A percentile compares a stretch with the other conserved stretches of the same genome.
These are phyloP conservation scores for Stagonosporopsis chrysanthemi DNA, from an alignment of 2,329 filamentous ascomycete genomes.

Conservation along the genomic window DNA sequence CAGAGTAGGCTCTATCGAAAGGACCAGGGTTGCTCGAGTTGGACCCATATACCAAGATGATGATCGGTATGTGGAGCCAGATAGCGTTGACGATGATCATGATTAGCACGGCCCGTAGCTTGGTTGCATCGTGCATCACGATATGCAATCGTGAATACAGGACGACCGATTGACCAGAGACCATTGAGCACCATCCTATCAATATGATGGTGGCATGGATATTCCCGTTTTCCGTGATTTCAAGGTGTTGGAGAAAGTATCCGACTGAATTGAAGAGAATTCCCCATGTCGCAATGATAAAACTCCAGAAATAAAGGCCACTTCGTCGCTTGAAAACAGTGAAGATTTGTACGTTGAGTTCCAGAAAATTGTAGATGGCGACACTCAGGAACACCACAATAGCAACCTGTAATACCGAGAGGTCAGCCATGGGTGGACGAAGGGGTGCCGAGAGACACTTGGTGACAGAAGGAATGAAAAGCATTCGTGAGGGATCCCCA, in stretches of 20 bases:
- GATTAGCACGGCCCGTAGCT: conserved; percentile 57
- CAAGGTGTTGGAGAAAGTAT: conserved; percentile 53
- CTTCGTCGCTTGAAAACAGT: conserved; percentile 54
- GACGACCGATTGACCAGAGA: conserved; percentile 67
- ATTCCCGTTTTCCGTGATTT: conserved; percentile 35
- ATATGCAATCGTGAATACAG: conserved; percentile 68
- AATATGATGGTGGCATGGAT: conserved; percentile 52
- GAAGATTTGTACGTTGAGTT: conserved; percentile 55
- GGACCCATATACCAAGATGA: conserved; percentile 60
- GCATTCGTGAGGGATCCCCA: neutral
- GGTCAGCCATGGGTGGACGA: conserved; percentile 11
- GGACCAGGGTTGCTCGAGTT: conserved; percentile 47
- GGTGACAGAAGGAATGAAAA: conserved; percentile 1
- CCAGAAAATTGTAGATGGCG: conserved; percentile 49
- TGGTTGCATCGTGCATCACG: conserved; percentile 58
- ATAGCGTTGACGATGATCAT: conserved; percentile 65
- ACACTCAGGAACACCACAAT: conserved; percentile 34
- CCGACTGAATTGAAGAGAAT: conserved; percentile 56
- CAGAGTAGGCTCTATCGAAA: conserved; percentile 39
- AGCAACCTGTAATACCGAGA: conserved; percentile 16
- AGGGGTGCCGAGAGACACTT: neutral
- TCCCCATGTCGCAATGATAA: conserved; percentile 53
- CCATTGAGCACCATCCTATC: conserved; percentile 67
- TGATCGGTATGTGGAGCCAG: conserved; percentile 61
- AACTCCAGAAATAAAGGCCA: conserved; percentile 59